A percentile compares a stretch with the other conserved stretches of the same genome.
These are phyloP conservation scores for Bolboschoenus planiculmis DNA, from an alignment of 176 grass and related monocot genomes.

Conservation along the genomic window DNA sequence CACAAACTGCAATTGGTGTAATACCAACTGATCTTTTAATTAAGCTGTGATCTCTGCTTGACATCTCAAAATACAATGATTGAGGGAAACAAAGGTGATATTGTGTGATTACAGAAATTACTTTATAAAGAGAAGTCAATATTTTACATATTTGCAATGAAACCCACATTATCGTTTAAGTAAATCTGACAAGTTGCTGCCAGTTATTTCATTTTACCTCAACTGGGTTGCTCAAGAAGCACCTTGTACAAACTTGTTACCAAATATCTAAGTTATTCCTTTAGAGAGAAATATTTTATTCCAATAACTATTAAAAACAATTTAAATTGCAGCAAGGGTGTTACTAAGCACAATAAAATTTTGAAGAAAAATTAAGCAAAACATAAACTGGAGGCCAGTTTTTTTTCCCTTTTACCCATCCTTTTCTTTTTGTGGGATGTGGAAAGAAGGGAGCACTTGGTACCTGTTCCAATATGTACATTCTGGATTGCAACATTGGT, in stretches of 20 bases:
- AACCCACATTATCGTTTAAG: background rate
- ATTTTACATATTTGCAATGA: background rate
- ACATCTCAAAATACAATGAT: background rate
- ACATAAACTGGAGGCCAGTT: background rate
- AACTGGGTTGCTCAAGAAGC: background rate
- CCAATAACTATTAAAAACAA: background rate
- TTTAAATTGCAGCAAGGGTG: background rate
- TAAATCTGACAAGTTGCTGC: background rate
- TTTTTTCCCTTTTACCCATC: background rate
- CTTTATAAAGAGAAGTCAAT: background rate
- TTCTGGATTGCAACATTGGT: slow-evolving; percentile 46
- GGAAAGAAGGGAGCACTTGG: background rate
- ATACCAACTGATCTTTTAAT: background rate
- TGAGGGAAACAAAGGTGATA: background rate
- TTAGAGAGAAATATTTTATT: background rate
- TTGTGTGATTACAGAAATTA: background rate
- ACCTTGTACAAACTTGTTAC: background rate
- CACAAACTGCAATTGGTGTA: background rate
- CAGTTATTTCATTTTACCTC: background rate
- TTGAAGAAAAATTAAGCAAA: background rate
- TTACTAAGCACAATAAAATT: background rate
- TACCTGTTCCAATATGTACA: slow-evolving; percentile 73
- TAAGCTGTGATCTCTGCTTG: background rate
- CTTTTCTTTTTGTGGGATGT: background rate
- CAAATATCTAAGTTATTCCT: background rate